These are phyloP conservation scores for Garcia nutans DNA, from an alignment of 345 rosid genomes.

Conservation along the genomic window DNA sequence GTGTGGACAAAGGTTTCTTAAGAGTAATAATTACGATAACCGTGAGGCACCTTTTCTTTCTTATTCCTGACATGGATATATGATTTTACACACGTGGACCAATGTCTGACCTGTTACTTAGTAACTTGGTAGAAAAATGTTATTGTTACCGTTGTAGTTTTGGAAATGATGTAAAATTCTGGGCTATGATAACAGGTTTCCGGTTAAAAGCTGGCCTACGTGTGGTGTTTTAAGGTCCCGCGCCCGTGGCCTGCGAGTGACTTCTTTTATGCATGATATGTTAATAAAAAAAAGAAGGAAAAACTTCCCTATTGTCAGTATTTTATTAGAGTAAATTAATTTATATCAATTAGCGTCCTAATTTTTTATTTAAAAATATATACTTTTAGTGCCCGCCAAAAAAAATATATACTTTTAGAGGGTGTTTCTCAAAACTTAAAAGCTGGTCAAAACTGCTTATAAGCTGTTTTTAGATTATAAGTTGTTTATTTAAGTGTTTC, in stretches of 20 bases:
- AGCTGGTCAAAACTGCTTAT: too few species aligned
- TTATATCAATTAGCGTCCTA: too few species aligned
- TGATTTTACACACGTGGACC: conserved; percentile 36
- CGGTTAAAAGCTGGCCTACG: conserved; percentile 37
- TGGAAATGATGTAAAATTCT: background rate
- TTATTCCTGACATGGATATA: background rate
- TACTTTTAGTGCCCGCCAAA: too few species aligned
- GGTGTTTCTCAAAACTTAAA: too few species aligned
- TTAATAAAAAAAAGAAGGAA: background rate
- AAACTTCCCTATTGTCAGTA: too few species aligned
- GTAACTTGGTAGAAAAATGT: background rate
- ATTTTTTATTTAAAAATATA: too few species aligned
- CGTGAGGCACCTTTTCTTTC: background rate
- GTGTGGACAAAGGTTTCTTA: background rate
- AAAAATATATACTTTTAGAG: too few species aligned
- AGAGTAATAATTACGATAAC: conserved; percentile 19
- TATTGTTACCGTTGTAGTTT: too few species aligned
- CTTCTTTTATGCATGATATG: background rate
- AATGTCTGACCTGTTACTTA: conserved; percentile 25
- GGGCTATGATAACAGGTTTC: conserved; percentile 22
- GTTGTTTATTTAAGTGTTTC: too few species aligned
- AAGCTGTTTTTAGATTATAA: too few species aligned
- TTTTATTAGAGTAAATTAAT: too few species aligned
- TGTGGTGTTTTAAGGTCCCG: conserved; percentile 30
- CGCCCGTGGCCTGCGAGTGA: conserved; percentile 40